These are phyloP conservation scores for Stemphylium lycopersici DNA, from an alignment of 2,329 filamentous ascomycete species.

Conservation along the genomic window DNA sequence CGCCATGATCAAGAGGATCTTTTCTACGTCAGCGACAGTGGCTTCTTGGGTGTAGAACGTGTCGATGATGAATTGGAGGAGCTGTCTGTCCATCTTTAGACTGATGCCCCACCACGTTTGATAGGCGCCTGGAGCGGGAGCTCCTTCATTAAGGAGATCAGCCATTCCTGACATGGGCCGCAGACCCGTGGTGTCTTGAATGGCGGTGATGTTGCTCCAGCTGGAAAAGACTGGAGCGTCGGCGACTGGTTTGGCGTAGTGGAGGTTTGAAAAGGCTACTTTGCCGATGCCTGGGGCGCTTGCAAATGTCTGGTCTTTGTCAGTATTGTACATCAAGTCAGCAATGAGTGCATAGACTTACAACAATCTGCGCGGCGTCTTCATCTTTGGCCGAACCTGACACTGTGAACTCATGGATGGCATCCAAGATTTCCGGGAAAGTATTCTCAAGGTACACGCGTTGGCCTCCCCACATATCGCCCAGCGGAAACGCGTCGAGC, in stretches of 20 bases:
- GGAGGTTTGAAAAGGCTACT: constrained; percentile 24
- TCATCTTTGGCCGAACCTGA: constrained; percentile 16
- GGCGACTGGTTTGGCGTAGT: constrained; percentile 31
- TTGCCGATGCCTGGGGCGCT: constrained; percentile 23
- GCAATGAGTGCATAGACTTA: neutral
- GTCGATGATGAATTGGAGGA: constrained; percentile 18
- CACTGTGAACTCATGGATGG: constrained; percentile 20
- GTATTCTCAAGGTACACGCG: constrained; percentile 17
- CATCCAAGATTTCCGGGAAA: constrained; percentile 19
- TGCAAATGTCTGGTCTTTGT: constrained; percentile 26
- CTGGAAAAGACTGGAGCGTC: constrained; percentile 33
- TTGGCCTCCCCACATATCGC: constrained; percentile 33
- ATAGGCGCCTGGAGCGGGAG: constrained; percentile 8
- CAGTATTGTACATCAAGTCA: neutral
- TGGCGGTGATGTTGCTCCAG: constrained; percentile 29
- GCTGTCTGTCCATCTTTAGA: constrained; percentile 22
- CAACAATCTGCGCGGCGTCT: constrained; percentile 29
- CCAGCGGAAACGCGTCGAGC: constrained; percentile 21
- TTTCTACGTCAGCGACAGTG: constrained; percentile 19
- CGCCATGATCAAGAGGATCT: constrained; percentile 23
- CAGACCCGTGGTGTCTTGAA: constrained; percentile 29
- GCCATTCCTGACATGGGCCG: constrained; percentile 28
- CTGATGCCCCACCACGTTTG: constrained; percentile 30
- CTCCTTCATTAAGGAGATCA: constrained; percentile 18
- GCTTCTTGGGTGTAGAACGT: constrained; percentile 21